phyloP scores from a whole-genome alignment of 139 green algal species.

The Chlorella sorokiniana region DNA sequence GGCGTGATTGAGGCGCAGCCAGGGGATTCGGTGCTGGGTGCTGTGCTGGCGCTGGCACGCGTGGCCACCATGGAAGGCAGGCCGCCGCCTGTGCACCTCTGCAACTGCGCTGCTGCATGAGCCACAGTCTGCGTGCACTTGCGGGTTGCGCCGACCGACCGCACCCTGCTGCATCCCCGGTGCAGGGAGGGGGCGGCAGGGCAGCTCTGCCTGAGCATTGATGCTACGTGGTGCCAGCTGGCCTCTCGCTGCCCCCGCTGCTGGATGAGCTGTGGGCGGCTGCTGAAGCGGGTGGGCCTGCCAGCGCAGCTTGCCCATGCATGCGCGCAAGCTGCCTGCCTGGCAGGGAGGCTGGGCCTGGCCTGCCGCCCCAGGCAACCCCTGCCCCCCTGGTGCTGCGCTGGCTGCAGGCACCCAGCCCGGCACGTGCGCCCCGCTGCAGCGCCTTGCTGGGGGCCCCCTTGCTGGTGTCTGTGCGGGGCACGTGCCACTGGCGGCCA shows the following conservation, averaged over 20 bases:
- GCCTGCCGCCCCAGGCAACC: too few species aligned
- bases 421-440: background rate
- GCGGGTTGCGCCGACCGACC: too few species aligned
- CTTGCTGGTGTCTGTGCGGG: background rate
- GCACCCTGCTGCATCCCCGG: too few species aligned
- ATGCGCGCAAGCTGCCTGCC: background rate
- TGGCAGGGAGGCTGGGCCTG: too few species aligned
- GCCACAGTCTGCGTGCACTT: background rate
- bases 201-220: background rate
- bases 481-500: background rate
- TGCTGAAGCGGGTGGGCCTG: background rate
- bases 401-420: background rate
- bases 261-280: slow-evolving; percentile 3
- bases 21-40: slow-evolving; percentile 16
- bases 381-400: background rate
- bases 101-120: background rate
- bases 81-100: background rate
- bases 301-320: background rate
- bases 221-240: background rate
- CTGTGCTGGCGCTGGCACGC: background rate
- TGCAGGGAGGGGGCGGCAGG: too few species aligned
- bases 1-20: background rate
- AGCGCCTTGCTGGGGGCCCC: background rate
- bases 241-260: background rate
- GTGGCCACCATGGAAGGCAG: slow-evolving; percentile 4